These are phyloP conservation scores for Fusarium sp. DNA, from an alignment of 2,329 filamentous ascomycete genomes.

Conservation along the genomic window DNA sequence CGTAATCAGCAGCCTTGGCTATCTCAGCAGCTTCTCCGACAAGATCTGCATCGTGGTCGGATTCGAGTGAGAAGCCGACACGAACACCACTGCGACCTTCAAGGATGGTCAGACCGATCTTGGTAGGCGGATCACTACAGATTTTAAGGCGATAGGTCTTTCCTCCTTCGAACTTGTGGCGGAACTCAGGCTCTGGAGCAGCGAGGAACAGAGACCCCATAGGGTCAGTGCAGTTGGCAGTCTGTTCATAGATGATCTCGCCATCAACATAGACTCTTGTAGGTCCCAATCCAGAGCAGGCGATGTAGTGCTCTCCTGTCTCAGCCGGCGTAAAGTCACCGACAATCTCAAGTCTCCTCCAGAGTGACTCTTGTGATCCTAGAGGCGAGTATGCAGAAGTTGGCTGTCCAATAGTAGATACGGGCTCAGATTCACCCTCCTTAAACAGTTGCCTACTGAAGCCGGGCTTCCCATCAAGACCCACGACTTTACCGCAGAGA, in stretches of 20 bases:
- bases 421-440: conserved; percentile 24
- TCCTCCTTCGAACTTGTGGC: conserved; percentile 34
- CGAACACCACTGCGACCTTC: conserved; percentile 44
- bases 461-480: conserved; percentile 42
- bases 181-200: conserved; percentile 40
- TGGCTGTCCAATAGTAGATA: conserved; percentile 25
- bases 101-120: conserved; percentile 42
- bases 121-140: conserved; percentile 41
- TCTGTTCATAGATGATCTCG: conserved; percentile 43
- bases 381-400: conserved; percentile 39
- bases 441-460: conserved; percentile 43
- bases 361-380: conserved; percentile 38
- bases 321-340: conserved; percentile 43
- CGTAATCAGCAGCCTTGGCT: conserved; percentile 67
- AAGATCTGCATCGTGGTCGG: conserved; percentile 46
- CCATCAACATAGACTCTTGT: conserved; percentile 41
- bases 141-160: conserved; percentile 42
- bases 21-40: conserved; percentile 61
- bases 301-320: conserved; percentile 43
- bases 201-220: conserved; percentile 45
- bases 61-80: conserved; percentile 44
- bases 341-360: conserved; percentile 40
- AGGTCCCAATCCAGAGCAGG: conserved; percentile 43
- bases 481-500: conserved; percentile 30
- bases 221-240: conserved; percentile 39